Conservation (phyloP, 1,139 yeast species). For the Yamadazyma siamensis region DNA sequence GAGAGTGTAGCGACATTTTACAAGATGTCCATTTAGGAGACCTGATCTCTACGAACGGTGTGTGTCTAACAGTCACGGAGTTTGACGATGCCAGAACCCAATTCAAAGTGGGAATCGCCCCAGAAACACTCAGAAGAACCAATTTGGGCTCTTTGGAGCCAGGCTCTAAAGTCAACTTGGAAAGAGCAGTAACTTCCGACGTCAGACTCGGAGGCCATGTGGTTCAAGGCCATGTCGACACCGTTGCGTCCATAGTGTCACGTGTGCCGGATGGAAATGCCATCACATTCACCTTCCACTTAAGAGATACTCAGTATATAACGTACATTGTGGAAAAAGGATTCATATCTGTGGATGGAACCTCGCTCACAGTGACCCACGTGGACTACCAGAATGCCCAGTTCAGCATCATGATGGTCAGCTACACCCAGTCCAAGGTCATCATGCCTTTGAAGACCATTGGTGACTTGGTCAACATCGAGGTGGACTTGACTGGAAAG, state of each 20-base stretch:
- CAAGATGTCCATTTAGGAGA: conserved; percentile 89
- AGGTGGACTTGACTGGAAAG: conserved; percentile 92
- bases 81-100: conserved; percentile 46
- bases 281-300: conserved; percentile 66
- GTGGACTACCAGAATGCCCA: conserved; percentile 57
- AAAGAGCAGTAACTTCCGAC: conserved; percentile 80
- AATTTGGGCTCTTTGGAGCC: conserved; percentile 58
- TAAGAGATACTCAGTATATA: conserved; percentile 62
- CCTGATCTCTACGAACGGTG: conserved; percentile 86
- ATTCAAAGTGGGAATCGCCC: conserved; percentile 90
- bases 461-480: conserved; percentile 77
- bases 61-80: conserved; percentile 91
- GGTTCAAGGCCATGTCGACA: conserved; percentile 97
- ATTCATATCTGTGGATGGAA: conserved; percentile 87
- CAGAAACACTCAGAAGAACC: conserved; percentile 85
- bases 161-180: conserved; percentile 76
- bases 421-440: conserved; percentile 85
- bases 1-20: conserved; percentile 60
- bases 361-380: conserved; percentile 83
- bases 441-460: conserved; percentile 60
- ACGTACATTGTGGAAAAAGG: conserved; percentile 91
- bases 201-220: conserved; percentile 95
- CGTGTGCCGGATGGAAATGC: conserved; percentile 72
- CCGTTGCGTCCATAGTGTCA: conserved; percentile 65
- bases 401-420: conserved; percentile 87